Percentiles rank a stretch among this genome's conserved stretches.
These are phyloP conservation scores for Melanopsichium pennsylvanicum DNA, from an alignment of 1,284 basidiomycete species.

Conservation along the genomic window DNA sequence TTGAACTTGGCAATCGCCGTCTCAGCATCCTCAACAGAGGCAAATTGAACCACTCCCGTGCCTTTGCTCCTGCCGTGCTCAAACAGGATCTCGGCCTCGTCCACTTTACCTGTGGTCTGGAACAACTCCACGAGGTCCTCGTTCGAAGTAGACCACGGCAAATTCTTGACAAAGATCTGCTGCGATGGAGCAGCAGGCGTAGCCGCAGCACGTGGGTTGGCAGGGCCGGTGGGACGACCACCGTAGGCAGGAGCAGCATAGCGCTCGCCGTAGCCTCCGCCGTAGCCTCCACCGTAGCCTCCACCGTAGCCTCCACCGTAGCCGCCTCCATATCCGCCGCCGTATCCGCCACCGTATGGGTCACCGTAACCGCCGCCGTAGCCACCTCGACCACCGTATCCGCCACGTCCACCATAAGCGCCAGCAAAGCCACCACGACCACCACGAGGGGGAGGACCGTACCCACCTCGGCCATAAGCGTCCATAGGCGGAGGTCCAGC, in stretches of 20 bases:
- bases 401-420: constrained; percentile 58
- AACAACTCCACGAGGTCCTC: constrained; percentile 97
- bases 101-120: constrained; percentile 94
- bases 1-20: constrained; percentile 75
- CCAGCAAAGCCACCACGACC: constrained; percentile 71
- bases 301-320: constrained; percentile 64
- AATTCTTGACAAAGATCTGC: constrained; percentile 95
- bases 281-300: constrained; percentile 29
- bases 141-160: constrained; percentile 99
- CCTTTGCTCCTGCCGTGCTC: constrained; percentile 91
- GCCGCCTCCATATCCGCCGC: constrained; percentile 67
- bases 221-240: constrained; percentile 19
- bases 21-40: constrained; percentile 85
- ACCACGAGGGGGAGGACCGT: constrained; percentile 69
- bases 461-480: constrained; percentile 68
- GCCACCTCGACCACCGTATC: constrained; percentile 2
- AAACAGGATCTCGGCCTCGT: constrained; percentile 90
- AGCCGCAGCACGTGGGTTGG: constrained; percentile 10
- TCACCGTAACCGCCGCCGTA: constrained; percentile 65
- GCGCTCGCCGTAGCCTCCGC: constrained; percentile 30
- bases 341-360: constrained; percentile 65
- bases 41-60: constrained; percentile 92
- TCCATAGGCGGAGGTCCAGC: constrained; percentile 70
- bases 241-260: constrained; percentile 9
- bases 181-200: constrained; percentile 79